A percentile compares a stretch with the other conserved stretches of the same genome.
phyloP scores from a whole-genome alignment of 495 filamentous ascomycete species.

The Oleoguttula mirabilis region DNA sequence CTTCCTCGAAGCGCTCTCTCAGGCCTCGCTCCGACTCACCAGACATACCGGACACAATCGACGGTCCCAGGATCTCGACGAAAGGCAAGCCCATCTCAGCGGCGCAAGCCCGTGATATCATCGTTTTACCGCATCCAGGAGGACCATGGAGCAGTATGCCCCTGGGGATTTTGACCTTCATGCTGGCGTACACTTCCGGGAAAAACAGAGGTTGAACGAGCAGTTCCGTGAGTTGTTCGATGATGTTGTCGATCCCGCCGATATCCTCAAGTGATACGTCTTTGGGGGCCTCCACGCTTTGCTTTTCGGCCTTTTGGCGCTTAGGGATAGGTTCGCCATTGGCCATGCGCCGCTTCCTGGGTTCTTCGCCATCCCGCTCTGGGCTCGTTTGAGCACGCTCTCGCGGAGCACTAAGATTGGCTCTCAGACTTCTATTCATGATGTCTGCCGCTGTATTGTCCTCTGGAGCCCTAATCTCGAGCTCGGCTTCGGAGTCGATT shows the following conservation, averaged over 20 bases:
- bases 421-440: conserved; percentile 47
- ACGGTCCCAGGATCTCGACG: conserved; percentile 78
- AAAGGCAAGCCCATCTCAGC: conserved; percentile 75
- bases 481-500: conserved; percentile 39
- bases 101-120: conserved; percentile 83
- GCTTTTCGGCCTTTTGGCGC: conserved; percentile 33
- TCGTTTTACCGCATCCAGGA: conserved; percentile 90
- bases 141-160: conserved; percentile 87
- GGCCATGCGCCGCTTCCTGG: conserved; percentile 34
- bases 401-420: conserved; percentile 6
- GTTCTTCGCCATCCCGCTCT: background rate
- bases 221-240: conserved; percentile 63
- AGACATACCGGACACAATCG: conserved; percentile 85
- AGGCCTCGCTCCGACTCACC: conserved; percentile 94
- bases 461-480: conserved; percentile 17
- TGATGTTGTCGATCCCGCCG: conserved; percentile 72
- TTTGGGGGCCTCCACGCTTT: conserved; percentile 48
- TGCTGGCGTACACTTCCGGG: conserved; percentile 47
- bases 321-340: conserved; percentile 61
- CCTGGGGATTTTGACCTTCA: conserved; percentile 60
- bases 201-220: conserved; percentile 66
- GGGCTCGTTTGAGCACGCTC: background rate
- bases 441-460: conserved; percentile 45
- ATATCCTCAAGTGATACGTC: conserved; percentile 68
- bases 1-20: conserved; percentile 81